Conservation (phyloP, 2,329 filamentous ascomycete species). For the Botrytis elliptica region DNA sequence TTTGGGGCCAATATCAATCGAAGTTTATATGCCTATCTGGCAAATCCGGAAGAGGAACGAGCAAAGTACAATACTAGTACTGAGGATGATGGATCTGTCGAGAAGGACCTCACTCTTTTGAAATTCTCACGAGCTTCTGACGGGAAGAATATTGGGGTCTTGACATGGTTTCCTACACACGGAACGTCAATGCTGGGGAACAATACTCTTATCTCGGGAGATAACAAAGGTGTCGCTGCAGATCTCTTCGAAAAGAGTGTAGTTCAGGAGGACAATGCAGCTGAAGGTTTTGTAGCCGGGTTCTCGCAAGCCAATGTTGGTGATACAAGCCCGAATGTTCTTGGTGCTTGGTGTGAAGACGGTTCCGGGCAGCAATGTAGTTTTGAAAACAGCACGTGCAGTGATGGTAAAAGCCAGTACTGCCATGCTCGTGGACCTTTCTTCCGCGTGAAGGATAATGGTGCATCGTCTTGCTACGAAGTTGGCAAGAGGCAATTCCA, state of each 20-base stretch:
- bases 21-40: constrained; percentile 82
- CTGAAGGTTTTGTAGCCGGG: constrained; percentile 76
- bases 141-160: constrained; percentile 71
- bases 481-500: constrained; percentile 71
- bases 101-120: constrained; percentile 78
- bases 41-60: constrained; percentile 77
- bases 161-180: constrained; percentile 92
- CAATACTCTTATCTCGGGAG: constrained; percentile 87
- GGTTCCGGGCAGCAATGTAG: constrained; percentile 70
- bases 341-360: constrained; percentile 88
- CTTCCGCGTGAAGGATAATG: constrained; percentile 66
- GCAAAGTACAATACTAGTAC: constrained; percentile 58
- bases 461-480: constrained; percentile 72
- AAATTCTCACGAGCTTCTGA: constrained; percentile 74
- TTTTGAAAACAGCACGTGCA: constrained; percentile 81
- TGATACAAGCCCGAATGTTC: constrained; percentile 84
- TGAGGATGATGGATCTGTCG: constrained; percentile 56
- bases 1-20: constrained; percentile 82
- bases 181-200: constrained; percentile 89
- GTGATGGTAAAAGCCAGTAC: constrained; percentile 63
- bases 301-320: constrained; percentile 92
- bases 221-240: constrained; percentile 94
- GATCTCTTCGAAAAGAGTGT: constrained; percentile 76
- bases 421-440: constrained; percentile 74
- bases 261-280: constrained; percentile 52